phyloP scores from a whole-genome alignment of 2,329 filamentous ascomycete genomes.

The Talaromyces sp. region DNA sequence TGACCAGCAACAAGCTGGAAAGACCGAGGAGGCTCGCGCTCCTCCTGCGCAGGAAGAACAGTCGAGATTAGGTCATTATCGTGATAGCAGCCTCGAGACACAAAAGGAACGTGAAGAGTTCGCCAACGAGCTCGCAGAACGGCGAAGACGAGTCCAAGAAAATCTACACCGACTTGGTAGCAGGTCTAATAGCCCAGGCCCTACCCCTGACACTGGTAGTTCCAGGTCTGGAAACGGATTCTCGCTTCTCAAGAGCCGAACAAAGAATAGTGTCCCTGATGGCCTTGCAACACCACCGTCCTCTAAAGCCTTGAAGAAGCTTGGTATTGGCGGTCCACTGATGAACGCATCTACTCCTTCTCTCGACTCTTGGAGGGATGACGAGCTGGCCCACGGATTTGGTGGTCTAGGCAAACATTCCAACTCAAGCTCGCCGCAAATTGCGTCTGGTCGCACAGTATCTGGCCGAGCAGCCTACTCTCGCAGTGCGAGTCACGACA shows the following conservation, averaged over 20 bases:
- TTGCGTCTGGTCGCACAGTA: slow-evolving; percentile 18
- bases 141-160: slow-evolving; percentile 45
- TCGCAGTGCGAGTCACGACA: slow-evolving; percentile 20
- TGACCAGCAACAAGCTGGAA: slow-evolving; percentile 15
- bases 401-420: slow-evolving; percentile 30
- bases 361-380: slow-evolving; percentile 35
- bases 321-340: slow-evolving; percentile 29
- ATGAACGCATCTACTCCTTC: slow-evolving; percentile 34
- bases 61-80: slow-evolving; percentile 36
- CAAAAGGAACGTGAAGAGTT: slow-evolving; percentile 46
- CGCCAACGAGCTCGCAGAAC: slow-evolving; percentile 45
- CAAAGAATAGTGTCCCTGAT: slow-evolving; percentile 29
- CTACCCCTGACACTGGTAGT: slow-evolving; percentile 30
- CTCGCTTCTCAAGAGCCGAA: slow-evolving; percentile 41
- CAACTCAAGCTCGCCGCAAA: slow-evolving; percentile 36
- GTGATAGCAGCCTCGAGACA: slow-evolving; percentile 45
- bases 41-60: slow-evolving; percentile 47
- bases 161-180: slow-evolving; percentile 43
- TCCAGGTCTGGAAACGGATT: slow-evolving; percentile 40
- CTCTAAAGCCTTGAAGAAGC: slow-evolving; percentile 37
- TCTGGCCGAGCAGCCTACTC: slow-evolving; percentile 15
- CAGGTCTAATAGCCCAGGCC: slow-evolving; percentile 40
- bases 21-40: slow-evolving; percentile 13
- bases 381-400: slow-evolving; percentile 29
- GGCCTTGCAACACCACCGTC: slow-evolving; percentile 19